Evolutionary conservation across 345 rosid genomes (phyloP).

Genomic region (Lepidium sativum): DNA sequence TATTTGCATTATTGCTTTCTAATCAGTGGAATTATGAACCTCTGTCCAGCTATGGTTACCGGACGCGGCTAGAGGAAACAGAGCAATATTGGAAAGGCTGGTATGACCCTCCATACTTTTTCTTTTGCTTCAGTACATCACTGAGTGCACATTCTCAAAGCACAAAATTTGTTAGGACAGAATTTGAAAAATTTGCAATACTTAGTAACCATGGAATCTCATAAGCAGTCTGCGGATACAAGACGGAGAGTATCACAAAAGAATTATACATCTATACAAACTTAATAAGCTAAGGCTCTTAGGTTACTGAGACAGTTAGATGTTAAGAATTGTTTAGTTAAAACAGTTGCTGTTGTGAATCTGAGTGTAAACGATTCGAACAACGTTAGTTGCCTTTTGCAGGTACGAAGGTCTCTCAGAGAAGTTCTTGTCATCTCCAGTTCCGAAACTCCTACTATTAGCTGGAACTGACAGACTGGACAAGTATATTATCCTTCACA

Average conservation of each 20-base stretch:
- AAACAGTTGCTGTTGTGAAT: no score
- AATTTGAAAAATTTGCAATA: background rate
- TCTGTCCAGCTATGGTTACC: constrained; percentile 57
- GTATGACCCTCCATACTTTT: constrained; percentile 30
- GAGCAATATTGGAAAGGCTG: constrained; percentile 98
- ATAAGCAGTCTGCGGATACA: no score
- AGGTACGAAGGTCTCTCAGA: constrained; percentile 98
- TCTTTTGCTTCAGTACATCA: background rate
- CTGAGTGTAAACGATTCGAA: no score
- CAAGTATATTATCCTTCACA: constrained; percentile 32
- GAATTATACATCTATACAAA: no score
- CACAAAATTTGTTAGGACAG: background rate
- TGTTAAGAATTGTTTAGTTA: no score
- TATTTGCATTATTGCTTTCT: constrained; percentile 7
- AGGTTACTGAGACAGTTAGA: no score
- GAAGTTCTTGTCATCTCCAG: constrained; percentile 70
- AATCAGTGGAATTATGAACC: constrained; percentile 7
- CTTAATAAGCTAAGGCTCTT: no score
- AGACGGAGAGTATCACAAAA: no score
- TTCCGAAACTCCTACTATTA: constrained; percentile 77
- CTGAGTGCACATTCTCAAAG: background rate
- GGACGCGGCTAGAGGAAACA: constrained; percentile 66
- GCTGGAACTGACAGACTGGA: constrained; percentile 92
- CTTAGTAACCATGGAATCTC: background rate
- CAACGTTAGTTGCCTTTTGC: constrained; percentile 21